Evolutionary conservation across 2,329 filamentous ascomycete genomes (phyloP).

Genomic region (Talaromyces sp.): DNA sequence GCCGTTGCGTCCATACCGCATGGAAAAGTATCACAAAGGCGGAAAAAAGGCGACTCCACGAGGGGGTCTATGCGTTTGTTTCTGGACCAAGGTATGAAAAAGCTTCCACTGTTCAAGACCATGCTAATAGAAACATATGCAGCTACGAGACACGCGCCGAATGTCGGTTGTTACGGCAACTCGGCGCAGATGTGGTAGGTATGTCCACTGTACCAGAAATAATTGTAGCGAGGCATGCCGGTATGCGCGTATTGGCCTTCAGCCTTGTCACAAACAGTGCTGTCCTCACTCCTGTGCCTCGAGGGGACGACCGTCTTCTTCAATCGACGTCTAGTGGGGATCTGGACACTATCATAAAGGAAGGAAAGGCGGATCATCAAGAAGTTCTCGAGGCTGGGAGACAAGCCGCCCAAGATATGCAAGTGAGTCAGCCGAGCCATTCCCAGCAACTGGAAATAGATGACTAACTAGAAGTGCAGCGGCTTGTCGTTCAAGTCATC

Average conservation of each 20-base stretch:
- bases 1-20: constrained; percentile 52
- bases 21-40: constrained; percentile 49
- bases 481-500: constrained; percentile 32
- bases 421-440: constrained; percentile 37
- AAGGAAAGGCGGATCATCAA: constrained; percentile 59
- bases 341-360: constrained; percentile 51
- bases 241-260: constrained; percentile 59
- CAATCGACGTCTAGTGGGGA: constrained; percentile 47
- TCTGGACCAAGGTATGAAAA: constrained; percentile 53
- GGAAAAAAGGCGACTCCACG: constrained; percentile 50
- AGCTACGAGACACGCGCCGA: constrained; percentile 63
- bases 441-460: not conserved
- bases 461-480: constrained; percentile 26
- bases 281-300: constrained; percentile 54
- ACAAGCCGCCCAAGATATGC: constrained; percentile 58
- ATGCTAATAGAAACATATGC: constrained; percentile 17
- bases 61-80: constrained; percentile 63
- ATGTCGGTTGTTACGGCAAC: constrained; percentile 55
- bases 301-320: constrained; percentile 53
- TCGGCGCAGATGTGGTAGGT: constrained; percentile 64
- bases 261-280: constrained; percentile 63
- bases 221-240: constrained; percentile 59
- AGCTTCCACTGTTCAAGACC: not conserved
- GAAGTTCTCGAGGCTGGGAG: constrained; percentile 60
- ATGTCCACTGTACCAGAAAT: constrained; percentile 68